Conservation (phyloP, 2,329 filamentous ascomycete species). For the Curvularia hawaiiensis region DNA sequence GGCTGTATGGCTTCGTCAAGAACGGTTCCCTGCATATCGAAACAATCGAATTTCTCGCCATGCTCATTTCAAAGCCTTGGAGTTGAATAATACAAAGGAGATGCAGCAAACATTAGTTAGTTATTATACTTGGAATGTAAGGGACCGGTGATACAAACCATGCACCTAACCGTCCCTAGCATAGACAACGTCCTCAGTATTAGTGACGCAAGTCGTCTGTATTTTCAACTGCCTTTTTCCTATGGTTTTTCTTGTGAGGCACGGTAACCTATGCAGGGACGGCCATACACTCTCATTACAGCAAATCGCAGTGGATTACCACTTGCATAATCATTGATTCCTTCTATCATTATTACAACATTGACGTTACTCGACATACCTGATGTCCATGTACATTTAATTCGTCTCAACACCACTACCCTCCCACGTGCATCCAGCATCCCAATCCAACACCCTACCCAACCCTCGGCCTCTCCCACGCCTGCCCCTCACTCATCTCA, state of each 20-base stretch:
- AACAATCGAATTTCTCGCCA: too few relatives aligned
- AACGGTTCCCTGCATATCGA: too few relatives aligned
- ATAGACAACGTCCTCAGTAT: background rate
- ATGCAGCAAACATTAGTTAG: background rate
- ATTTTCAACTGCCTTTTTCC: too few relatives aligned
- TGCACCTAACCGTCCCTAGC: background rate
- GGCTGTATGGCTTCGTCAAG: background rate
- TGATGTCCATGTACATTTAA: slow-evolving; percentile 4
- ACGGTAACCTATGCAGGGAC: too few relatives aligned
- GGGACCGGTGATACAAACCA: background rate
- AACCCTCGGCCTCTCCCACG: slow-evolving; percentile 33
- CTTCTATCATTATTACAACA: background rate
- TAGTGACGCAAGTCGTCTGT: too few relatives aligned
- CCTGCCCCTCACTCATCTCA: slow-evolving; percentile 24
- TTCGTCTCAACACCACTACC: background rate
- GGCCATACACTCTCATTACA: too few relatives aligned
- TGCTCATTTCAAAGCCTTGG: too few relatives aligned
- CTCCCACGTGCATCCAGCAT: background rate
- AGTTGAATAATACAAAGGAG: background rate
- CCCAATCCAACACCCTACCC: background rate
- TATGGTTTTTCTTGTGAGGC: too few relatives aligned
- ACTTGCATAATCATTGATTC: background rate
- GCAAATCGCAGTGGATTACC: too few relatives aligned
- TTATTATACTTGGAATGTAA: background rate
- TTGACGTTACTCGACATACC: slow-evolving; percentile 4